These are phyloP conservation scores for Rubus idaeus DNA, from an alignment of 306 rosid genomes.

Conservation along the genomic window DNA sequence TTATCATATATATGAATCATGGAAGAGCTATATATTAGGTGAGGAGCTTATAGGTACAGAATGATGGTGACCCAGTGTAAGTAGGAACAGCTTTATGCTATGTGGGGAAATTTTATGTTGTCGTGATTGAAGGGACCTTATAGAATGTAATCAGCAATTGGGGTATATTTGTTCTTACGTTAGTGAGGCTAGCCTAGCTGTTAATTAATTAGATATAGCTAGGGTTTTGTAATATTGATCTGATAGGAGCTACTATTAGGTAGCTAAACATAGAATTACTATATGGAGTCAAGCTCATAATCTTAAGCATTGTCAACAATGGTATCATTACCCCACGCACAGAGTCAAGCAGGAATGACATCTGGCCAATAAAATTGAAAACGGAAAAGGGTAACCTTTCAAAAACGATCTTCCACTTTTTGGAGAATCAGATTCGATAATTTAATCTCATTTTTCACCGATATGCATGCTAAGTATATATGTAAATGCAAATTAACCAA, in stretches of 20 bases:
- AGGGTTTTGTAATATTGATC: neutral
- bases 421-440: neutral
- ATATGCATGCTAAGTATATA: slow-evolving; percentile 14
- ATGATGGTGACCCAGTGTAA: slow-evolving; percentile 38
- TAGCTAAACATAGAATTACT: slow-evolving; percentile 20
- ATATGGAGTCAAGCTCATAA: slow-evolving; percentile 52
- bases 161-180: slow-evolving; percentile 19
- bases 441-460: slow-evolving; percentile 17
- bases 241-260: neutral
- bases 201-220: neutral
- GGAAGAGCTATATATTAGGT: neutral
- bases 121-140: slow-evolving; percentile 79
- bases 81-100: slow-evolving; percentile 11
- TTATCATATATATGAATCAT: neutral
- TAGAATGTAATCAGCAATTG: slow-evolving; percentile 43
- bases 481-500: neutral
- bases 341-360: slow-evolving; percentile 49
- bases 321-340: slow-evolving; percentile 54
- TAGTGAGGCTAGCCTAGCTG: slow-evolving; percentile 5
- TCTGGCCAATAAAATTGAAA: slow-evolving; percentile 40
- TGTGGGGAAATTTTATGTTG: slow-evolving; percentile 32
- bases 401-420: slow-evolving; percentile 21
- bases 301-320: slow-evolving; percentile 48
- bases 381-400: slow-evolving; percentile 24
- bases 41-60: slow-evolving; percentile 25